phyloP scores from a whole-genome alignment of 495 filamentous ascomycete species.

The Sphaerosporella brunnea region DNA sequence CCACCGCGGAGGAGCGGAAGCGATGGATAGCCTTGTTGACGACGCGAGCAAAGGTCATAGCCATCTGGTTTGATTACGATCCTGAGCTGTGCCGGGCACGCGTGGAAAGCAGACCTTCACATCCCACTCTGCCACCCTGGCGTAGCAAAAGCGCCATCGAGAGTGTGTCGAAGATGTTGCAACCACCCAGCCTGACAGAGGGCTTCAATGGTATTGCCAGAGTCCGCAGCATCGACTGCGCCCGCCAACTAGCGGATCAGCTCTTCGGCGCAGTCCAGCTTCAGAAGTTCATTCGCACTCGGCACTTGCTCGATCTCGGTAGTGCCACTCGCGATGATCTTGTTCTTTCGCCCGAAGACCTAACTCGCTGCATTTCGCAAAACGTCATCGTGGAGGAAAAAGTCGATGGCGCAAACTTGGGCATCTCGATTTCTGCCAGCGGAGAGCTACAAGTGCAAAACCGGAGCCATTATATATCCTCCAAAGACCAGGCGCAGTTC shows the following conservation, averaged over 20 bases:
- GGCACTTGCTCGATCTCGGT: constrained; percentile 13
- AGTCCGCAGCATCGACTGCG: neutral
- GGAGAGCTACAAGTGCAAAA: constrained; percentile 11
- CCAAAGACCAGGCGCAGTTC: constrained; percentile 12
- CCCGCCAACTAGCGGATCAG: constrained; percentile 5
- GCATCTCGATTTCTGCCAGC: constrained; percentile 10
- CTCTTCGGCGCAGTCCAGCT: neutral
- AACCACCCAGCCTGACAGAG: constrained; percentile 7
- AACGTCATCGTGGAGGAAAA: constrained; percentile 11
- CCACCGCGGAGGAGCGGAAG: constrained; percentile 8
- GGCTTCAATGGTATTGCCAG: constrained; percentile 12
- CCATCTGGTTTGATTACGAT: constrained; percentile 10
- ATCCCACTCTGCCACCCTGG: constrained; percentile 11
- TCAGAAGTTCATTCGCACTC: constrained; percentile 10
- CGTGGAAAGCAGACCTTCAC: constrained; percentile 4
- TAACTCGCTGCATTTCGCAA: neutral
- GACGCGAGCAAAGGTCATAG: neutral
- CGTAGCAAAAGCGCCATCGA: constrained; percentile 6
- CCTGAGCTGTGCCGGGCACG: constrained; percentile 6
- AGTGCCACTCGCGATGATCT: constrained; percentile 15
- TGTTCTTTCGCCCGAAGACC: constrained; percentile 1
- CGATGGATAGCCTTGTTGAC: constrained; percentile 3
- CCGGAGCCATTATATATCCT: constrained; percentile 12
- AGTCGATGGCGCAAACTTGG: constrained; percentile 15
- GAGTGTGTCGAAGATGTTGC: constrained; percentile 5